Evolutionary conservation across 306 rosid genomes (phyloP).

Genomic region (Lagenaria siceraria): DNA sequence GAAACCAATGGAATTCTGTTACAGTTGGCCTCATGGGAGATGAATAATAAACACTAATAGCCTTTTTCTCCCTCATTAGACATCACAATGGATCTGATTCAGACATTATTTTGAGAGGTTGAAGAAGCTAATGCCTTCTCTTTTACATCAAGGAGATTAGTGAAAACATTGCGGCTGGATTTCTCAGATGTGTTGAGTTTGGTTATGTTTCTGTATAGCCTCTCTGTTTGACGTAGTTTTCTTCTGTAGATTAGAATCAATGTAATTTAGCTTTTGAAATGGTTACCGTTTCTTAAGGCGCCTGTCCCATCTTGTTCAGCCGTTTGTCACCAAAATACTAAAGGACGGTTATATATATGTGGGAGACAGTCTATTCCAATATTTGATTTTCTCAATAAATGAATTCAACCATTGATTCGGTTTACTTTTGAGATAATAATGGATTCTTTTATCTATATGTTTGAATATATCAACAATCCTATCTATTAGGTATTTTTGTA

Average conservation of each 20-base stretch:
- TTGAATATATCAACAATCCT: too few species aligned
- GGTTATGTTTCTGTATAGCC: not conserved
- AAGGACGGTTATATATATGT: not conserved
- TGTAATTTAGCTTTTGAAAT: not conserved
- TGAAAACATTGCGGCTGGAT: not conserved
- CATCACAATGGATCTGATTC: not conserved
- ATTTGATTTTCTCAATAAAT: not conserved
- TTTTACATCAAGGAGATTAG: not conserved
- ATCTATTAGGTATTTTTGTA: too few species aligned
- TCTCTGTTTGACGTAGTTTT: not conserved
- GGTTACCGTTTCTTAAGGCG: not conserved
- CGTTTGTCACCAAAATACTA: not conserved
- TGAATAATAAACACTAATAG: not conserved
- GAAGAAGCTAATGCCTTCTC: not conserved
- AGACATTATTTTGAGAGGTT: not conserved
- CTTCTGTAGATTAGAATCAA: not conserved
- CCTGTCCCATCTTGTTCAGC: not conserved
- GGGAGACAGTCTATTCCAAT: not conserved
- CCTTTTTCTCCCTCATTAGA: conserved; percentile 4
- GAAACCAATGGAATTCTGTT: not conserved
- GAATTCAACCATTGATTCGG: too few species aligned
- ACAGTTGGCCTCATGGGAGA: not conserved
- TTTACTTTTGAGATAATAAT: too few species aligned
- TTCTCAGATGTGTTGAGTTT: not conserved
- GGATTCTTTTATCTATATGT: too few species aligned